These are phyloP conservation scores for Erythrophleum fordii DNA, from an alignment of 306 rosid species.

Conservation along the genomic window DNA sequence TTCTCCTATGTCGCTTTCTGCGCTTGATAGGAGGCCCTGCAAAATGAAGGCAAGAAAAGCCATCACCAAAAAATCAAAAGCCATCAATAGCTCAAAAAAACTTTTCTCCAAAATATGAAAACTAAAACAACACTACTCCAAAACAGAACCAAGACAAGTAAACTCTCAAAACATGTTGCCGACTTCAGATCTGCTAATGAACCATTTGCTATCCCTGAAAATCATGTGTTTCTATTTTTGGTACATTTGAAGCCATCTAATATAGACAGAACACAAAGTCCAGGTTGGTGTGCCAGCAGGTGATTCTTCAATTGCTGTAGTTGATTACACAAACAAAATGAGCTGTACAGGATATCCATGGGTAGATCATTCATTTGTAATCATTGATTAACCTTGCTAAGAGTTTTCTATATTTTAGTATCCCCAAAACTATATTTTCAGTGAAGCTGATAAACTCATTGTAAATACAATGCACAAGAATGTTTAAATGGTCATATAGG, in stretches of 20 bases:
- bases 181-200: neutral
- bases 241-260: conserved; percentile 13
- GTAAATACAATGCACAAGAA: neutral
- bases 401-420: conserved; percentile 14
- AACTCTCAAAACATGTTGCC: neutral
- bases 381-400: neutral
- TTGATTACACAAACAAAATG: conserved; percentile 24
- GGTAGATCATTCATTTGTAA: neutral
- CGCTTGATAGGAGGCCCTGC: conserved; percentile 85
- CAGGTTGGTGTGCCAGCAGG: conserved; percentile 6
- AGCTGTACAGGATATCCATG: neutral
- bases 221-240: neutral
- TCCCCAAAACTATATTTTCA: conserved; percentile 1
- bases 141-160: neutral
- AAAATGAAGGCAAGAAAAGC: conserved; percentile 15
- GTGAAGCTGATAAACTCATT: neutral
- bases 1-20: conserved; percentile 89
- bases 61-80: neutral
- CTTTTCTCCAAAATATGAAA: neutral
- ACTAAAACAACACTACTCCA: neutral
- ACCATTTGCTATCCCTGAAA: conserved; percentile 2
- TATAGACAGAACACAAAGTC: conserved; percentile 15
- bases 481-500: neutral
- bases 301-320: conserved; percentile 12
- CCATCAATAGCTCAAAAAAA: neutral